phyloP scores from a whole-genome alignment of 495 filamentous ascomycete genomes.

The Friedmanniomyces endolithicus region DNA sequence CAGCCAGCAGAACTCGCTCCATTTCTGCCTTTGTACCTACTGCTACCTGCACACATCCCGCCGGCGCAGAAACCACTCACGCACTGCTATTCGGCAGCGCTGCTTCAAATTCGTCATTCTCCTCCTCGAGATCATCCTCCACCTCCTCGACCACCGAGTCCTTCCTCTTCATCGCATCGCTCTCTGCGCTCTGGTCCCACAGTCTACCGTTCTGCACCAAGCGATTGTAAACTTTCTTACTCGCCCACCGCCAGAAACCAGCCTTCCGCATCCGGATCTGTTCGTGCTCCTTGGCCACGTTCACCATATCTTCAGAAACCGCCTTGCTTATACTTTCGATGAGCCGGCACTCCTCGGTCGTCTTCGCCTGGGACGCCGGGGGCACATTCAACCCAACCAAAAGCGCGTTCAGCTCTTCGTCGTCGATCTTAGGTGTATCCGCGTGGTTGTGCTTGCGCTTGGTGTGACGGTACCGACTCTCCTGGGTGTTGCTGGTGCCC shows the following conservation, averaged over 20 bases:
- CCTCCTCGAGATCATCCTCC: neutral
- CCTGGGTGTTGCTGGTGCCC: conserved; percentile 7
- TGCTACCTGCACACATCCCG: too few relatives aligned
- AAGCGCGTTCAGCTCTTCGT: conserved; percentile 1
- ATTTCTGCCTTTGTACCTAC: too few relatives aligned
- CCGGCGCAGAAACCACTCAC: too few relatives aligned
- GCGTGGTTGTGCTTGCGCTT: neutral
- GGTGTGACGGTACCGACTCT: conserved; percentile 1
- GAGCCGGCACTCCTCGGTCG: neutral
- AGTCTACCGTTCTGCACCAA: conserved; percentile 15
- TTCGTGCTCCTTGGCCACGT: conserved; percentile 6
- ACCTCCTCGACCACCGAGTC: neutral
- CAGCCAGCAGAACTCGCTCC: too few relatives aligned
- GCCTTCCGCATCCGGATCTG: conserved; percentile 10
- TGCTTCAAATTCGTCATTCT: neutral
- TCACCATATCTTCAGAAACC: conserved; percentile 8
- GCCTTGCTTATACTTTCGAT: neutral
- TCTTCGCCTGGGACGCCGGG: neutral
- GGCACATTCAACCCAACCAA: conserved; percentile 4
- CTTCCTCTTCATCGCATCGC: neutral
- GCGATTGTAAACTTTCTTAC: conserved; percentile 10
- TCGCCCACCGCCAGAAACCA: conserved; percentile 19
- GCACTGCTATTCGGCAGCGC: neutral
- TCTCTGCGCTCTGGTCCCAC: conserved; percentile 2
- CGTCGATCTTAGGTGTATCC: neutral